These are phyloP conservation scores for Leucosporidium scottii DNA, from an alignment of 768 basidiomycete genomes.

Conservation along the genomic window DNA sequence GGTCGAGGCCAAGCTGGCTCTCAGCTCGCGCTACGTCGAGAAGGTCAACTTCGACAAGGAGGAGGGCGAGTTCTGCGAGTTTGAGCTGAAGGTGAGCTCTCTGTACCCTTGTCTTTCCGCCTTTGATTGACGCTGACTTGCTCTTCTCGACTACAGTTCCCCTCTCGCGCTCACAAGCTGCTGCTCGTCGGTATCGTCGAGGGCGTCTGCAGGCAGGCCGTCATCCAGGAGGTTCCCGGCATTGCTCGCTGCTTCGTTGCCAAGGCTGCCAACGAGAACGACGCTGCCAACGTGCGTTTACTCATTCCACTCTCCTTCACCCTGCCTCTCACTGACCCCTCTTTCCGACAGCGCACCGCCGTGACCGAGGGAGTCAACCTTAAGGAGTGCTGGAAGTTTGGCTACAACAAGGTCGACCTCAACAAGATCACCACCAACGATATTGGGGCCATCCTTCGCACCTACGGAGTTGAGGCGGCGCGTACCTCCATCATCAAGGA, in stretches of 20 bases:
- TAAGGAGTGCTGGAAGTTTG: slow-evolving; percentile 68
- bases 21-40: slow-evolving; percentile 59
- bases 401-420: slow-evolving; percentile 56
- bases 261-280: slow-evolving; percentile 51
- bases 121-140: not conserved
- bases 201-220: slow-evolving; percentile 68
- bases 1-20: slow-evolving; percentile 43
- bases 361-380: slow-evolving; percentile 91
- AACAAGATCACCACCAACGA: slow-evolving; percentile 87
- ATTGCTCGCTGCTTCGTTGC: slow-evolving; percentile 79
- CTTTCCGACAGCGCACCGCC: slow-evolving; percentile 49
- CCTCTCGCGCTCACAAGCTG: slow-evolving; percentile 80
- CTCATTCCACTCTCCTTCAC: not conserved
- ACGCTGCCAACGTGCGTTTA: slow-evolving; percentile 38
- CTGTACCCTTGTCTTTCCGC: not conserved
- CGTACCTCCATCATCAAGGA: slow-evolving; percentile 82
- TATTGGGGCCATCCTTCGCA: slow-evolving; percentile 78
- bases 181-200: slow-evolving; percentile 90
- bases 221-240: slow-evolving; percentile 81
- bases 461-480: slow-evolving; percentile 96
- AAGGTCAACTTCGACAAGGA: slow-evolving; percentile 43
- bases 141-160: slow-evolving; percentile 54
- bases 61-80: slow-evolving; percentile 53
- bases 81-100: slow-evolving; percentile 72
- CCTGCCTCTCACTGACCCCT: not conserved